phyloP scores from a whole-genome alignment of 176 grass and related monocot genomes.

The Zea luxurians region DNA sequence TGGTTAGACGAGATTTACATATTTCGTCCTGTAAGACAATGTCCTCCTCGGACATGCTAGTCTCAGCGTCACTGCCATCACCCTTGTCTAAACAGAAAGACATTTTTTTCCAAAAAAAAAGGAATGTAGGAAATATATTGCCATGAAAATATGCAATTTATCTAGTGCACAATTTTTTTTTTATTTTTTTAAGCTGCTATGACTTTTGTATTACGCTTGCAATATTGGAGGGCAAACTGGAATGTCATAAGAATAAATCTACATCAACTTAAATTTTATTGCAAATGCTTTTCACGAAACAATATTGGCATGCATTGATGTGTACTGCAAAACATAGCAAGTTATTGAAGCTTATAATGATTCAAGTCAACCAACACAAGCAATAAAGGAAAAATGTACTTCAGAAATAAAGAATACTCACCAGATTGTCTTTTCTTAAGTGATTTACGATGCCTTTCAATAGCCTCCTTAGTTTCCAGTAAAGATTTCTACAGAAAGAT shows the following conservation, averaged over 20 bases:
- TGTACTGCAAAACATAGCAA: conserved; percentile 21
- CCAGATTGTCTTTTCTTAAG: conserved; percentile 89
- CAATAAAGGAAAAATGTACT: not conserved
- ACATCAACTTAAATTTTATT: not conserved
- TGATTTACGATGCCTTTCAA: conserved; percentile 97
- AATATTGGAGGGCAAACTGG: conserved; percentile 24
- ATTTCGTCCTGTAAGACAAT: conserved; percentile 93
- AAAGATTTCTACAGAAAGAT: conserved; percentile 82
- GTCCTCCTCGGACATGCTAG: conserved; percentile 85
- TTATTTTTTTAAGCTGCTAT: not conserved
- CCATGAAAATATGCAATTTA: conserved; percentile 8
- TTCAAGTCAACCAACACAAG: conserved; percentile 1
- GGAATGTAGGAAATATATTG: not conserved
- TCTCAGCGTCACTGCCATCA: conserved; percentile 91
- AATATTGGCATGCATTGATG: conserved; percentile 4
- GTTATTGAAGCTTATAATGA: conserved; percentile 24
- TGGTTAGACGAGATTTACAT: conserved; percentile 92
- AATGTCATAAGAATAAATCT: conserved; percentile 24
- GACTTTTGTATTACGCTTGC: not conserved
- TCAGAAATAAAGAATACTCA: conserved; percentile 32
- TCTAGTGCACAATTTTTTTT: not conserved
- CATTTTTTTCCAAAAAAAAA: conserved; percentile 18
- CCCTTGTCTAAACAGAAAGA: conserved; percentile 68
- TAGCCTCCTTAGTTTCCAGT: conserved; percentile 83
- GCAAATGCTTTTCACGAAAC: conserved; percentile 9